Conservation (phyloP, 2,329 filamentous ascomycete genomes). For the Torrubiella hemipterigena region DNA sequence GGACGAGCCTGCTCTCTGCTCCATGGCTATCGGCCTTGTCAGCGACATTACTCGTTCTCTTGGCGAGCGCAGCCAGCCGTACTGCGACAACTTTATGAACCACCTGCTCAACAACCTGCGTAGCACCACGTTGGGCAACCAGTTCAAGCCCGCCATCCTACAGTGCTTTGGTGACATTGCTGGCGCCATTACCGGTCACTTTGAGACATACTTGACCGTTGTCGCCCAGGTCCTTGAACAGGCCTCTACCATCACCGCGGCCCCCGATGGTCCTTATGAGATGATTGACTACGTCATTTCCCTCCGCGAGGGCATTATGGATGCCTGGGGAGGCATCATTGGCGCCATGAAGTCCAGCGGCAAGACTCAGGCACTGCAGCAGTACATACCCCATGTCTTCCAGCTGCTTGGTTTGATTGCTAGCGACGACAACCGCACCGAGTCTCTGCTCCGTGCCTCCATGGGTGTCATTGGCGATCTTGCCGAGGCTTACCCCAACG, state of each 20-base stretch:
- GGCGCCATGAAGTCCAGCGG: constrained; percentile 77
- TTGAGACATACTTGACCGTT: constrained; percentile 84
- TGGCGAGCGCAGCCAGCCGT: constrained; percentile 82
- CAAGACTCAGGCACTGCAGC: constrained; percentile 62
- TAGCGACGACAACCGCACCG: constrained; percentile 76
- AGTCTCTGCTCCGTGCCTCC: constrained; percentile 79
- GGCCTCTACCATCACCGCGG: constrained; percentile 70
- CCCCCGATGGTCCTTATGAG: constrained; percentile 74
- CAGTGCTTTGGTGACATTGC: constrained; percentile 98
- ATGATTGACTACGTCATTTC: constrained; percentile 96
- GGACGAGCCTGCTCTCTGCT: constrained; percentile 86
- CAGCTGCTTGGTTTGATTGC: constrained; percentile 71
- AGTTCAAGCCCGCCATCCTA: constrained; percentile 95
- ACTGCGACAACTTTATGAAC: constrained; percentile 98
- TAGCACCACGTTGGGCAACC: constrained; percentile 79
- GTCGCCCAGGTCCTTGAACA: constrained; percentile 92
- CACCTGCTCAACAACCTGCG: constrained; percentile 82
- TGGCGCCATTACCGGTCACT: constrained; percentile 80
- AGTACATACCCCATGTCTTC: constrained; percentile 78
- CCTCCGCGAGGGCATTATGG: constrained; percentile 93
- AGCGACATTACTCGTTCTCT: constrained; percentile 92
- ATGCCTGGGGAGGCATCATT: constrained; percentile 96
- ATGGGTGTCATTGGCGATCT: constrained; percentile 98
- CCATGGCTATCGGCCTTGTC: constrained; percentile 94
- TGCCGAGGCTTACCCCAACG: constrained; percentile 84